Percentiles rank a stretch among this genome's conserved stretches.
phyloP scores from a whole-genome alignment of 495 filamentous ascomycete species.

The Penicillium angulare region DNA sequence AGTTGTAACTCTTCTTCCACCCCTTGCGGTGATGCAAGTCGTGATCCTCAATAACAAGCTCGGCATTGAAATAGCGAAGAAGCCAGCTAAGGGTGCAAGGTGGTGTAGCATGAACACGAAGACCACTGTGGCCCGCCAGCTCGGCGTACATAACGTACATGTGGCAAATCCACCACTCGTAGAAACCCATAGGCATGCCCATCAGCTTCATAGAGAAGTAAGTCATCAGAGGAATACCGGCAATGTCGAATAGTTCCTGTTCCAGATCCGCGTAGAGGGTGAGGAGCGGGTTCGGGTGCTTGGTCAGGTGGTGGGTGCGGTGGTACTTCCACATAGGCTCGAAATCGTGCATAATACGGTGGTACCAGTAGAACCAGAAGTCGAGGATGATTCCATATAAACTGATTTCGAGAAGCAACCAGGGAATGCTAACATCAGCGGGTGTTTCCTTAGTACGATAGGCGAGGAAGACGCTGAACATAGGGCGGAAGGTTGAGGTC shows the following conservation, averaged over 20 bases:
- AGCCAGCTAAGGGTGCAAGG: slow-evolving; percentile 31
- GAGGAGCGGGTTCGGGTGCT: slow-evolving; percentile 38
- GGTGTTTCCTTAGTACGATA: slow-evolving; percentile 24
- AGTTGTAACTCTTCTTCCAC: slow-evolving; percentile 41
- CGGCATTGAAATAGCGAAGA: slow-evolving; percentile 26
- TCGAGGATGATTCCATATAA: slow-evolving; percentile 39
- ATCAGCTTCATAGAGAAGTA: slow-evolving; percentile 30
- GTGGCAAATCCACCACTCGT: slow-evolving; percentile 43
- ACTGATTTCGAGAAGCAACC: slow-evolving; percentile 31
- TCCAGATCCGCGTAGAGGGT: slow-evolving; percentile 35
- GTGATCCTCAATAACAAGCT: slow-evolving; percentile 39
- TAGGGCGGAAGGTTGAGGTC: slow-evolving; percentile 31
- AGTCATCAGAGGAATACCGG: slow-evolving; percentile 34
- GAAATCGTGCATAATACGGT: slow-evolving; percentile 36
- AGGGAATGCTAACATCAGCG: slow-evolving; percentile 24
- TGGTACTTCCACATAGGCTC: slow-evolving; percentile 38
- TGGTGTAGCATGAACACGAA: slow-evolving; percentile 31
- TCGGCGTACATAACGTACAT: slow-evolving; percentile 38
- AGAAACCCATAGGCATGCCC: slow-evolving; percentile 40
- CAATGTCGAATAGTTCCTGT: slow-evolving; percentile 41
- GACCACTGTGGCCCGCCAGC: slow-evolving; percentile 34
- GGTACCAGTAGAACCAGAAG: slow-evolving; percentile 46
- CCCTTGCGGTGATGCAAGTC: slow-evolving; percentile 41
- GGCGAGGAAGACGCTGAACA: slow-evolving; percentile 32
- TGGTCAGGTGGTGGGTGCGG: slow-evolving; percentile 41